Conservation (phyloP, 2,329 filamentous ascomycete species). For the Aspergillus ochraceus region DNA sequence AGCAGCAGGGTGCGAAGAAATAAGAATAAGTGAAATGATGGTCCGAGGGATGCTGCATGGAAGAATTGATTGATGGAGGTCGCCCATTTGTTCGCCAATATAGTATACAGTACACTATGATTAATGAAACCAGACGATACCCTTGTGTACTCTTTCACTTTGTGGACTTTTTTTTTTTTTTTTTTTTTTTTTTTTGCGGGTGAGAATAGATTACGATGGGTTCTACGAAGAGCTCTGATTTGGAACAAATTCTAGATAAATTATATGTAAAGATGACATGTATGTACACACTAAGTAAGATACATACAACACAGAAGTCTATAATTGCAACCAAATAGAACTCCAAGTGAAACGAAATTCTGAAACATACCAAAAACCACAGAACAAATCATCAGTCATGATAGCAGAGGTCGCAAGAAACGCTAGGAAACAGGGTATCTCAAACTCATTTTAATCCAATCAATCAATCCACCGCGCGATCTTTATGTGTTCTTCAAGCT, state of each 20-base stretch:
- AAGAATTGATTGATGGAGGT: not conserved
- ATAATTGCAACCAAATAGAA: not conserved
- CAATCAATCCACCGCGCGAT: conserved; percentile 8
- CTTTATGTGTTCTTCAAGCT: conserved; percentile 7
- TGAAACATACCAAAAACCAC: conserved; percentile 3
- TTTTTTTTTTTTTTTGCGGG: no score
- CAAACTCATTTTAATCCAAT: conserved; percentile 30
- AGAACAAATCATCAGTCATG: conserved; percentile 26
- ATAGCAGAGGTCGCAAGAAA: conserved; percentile 8
- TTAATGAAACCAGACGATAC: conserved; percentile 20
- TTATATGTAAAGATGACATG: not conserved
- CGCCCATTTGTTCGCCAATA: not conserved
- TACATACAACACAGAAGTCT: not conserved
- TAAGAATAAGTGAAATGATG: conserved; percentile 4
- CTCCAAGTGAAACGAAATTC: not conserved
- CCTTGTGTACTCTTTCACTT: conserved; percentile 2
- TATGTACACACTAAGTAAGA: not conserved
- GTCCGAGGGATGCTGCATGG: not conserved
- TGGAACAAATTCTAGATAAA: not conserved
- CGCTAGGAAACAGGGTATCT: conserved; percentile 13
- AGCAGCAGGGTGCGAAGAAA: conserved; percentile 26
- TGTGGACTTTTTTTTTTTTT: no score
- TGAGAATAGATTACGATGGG: no score
- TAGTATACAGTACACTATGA: conserved; percentile 7
- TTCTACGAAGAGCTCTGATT: no score